Evolutionary conservation across 345 rosid genomes (phyloP), one percentile per base, ranked within the genome.

Genomic region (Euphorbia tirucalli): DNA sequence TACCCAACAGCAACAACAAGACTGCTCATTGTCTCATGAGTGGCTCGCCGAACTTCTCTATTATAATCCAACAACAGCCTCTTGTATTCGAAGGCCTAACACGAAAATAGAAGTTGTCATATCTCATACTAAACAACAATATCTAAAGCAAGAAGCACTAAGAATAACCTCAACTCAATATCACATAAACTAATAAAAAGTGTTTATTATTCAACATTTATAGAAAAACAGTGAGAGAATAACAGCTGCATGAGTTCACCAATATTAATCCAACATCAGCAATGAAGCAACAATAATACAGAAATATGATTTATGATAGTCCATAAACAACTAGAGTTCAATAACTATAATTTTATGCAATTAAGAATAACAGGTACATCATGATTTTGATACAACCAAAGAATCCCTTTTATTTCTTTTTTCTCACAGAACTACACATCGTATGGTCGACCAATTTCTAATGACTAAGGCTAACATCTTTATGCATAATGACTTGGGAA

Each of bases 31-130:
- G 90, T 81, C 37, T 90, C 97, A 77, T 90, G 88, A 4, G 97
- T 90, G 77, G 91, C 92, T 69, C 92, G 96, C 59, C 99, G 96
- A 82, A 94, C 97, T 66, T 94, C 99, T 82, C 97, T 89, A 69
- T 79, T 94, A 72, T 90, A 94, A 77, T 94, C 99, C 82, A 94
- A 55, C 80, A 94, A 75, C 77, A 94, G 75, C 87, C 85, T 90
- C 85, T 88, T 92, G 89, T 92, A 92, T 77, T 92, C 93, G 77
- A 92, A 94, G 39, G 87, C 89, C 97, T 94, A 79, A 68, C 48
- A 32, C 13, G 59, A 59, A 54, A 71, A 1, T 35, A 74, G 24
- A 13, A 73, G 43, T 28, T 69, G 22, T 31, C n/a, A 65, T 67
- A 63, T 16, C 43, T 27, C 14, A 69, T 13, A 27, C 28, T 28